A percentile compares a stretch with the other conserved stretches of the same genome.
These are phyloP conservation scores for Sabuloglossum arenarium DNA, from an alignment of 495 filamentous ascomycete genomes.

Conservation along the genomic window DNA sequence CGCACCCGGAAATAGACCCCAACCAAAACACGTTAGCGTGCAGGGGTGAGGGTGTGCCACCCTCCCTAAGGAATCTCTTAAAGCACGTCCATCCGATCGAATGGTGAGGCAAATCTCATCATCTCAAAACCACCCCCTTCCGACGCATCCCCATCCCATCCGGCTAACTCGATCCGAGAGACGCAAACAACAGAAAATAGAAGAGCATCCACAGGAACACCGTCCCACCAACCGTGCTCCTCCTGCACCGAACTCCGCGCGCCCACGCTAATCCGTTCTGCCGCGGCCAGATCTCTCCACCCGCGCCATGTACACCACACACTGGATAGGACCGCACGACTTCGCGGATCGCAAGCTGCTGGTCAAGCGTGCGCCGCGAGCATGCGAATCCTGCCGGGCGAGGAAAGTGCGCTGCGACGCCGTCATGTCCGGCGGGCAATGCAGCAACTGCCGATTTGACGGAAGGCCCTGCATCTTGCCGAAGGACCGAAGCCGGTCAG, in stretches of 20 bases:
- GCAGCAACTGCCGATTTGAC: background rate
- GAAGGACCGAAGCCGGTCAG: background rate
- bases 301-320: background rate
- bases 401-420: background rate
- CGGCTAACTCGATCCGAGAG: background rate
- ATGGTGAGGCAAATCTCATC: background rate
- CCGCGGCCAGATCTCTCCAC: background rate
- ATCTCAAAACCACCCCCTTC: background rate
- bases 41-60: background rate
- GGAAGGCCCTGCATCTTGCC: background rate
- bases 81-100: background rate
- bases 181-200: background rate
- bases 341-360: background rate
- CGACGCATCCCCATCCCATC: background rate
- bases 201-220: background rate
- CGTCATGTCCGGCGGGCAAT: background rate
- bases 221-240: too few relatives aligned
- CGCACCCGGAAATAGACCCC: background rate
- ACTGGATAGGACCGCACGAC: background rate
- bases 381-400: background rate
- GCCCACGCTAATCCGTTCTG: background rate
- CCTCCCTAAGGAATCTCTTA: background rate
- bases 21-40: background rate
- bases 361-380: background rate
- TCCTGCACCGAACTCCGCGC: too few relatives aligned